Base-by-base conservation (phyloP, 495 filamentous ascomycete species). In the Xanthoparmelia taractica region DNA sequence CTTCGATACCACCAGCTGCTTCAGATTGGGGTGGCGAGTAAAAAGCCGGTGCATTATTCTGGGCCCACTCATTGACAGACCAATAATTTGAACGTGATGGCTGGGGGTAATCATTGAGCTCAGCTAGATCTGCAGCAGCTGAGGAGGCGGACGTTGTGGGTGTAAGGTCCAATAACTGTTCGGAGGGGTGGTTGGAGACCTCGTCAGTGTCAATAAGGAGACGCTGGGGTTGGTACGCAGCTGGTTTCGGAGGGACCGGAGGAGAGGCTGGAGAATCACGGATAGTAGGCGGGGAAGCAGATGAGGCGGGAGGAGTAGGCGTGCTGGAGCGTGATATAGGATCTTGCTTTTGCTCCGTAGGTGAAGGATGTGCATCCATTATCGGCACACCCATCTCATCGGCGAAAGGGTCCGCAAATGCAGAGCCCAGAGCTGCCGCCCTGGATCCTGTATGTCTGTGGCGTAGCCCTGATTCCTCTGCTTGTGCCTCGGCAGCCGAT, bases 371-470 rank as follows among this genome's bases (percentile, higher is more conserved):
- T 27, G 60, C 13, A 27, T 59, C 27, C 18, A 41, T 60, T 20
- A 54, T 54, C 6, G 50, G 29, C 7, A 54, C 15, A 54, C 50
- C 50, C 71, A 50, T 66, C 73, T 84, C 84, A 67, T 83, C 89
- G 61, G 71, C 76, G 72, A 82, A 89, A 31, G 80, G 84, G 72
- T 86, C 85, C 15, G 80, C 76, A 37, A 79, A 77, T 31, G 81
- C 68, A n/a, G 82, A 73, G 17, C 81, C 75, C 27, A 68, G 61
- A 33, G 77, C 73, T 48, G 85, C 73, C 20, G 82, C 84, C 33
- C 77, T 70, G 11, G 77, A 69, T 29, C 80, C 82, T 33, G 77
- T 75, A 55, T 60, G 58, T 59, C 75, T 71, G 58, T 80, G 78
- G 43, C 80, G 78, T 62, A 82, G 73, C 50, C 80, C 67, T 27